These are phyloP conservation scores for Botryotinia convoluta DNA, from an alignment of 2,329 filamentous ascomycete species.

Conservation along the genomic window DNA sequence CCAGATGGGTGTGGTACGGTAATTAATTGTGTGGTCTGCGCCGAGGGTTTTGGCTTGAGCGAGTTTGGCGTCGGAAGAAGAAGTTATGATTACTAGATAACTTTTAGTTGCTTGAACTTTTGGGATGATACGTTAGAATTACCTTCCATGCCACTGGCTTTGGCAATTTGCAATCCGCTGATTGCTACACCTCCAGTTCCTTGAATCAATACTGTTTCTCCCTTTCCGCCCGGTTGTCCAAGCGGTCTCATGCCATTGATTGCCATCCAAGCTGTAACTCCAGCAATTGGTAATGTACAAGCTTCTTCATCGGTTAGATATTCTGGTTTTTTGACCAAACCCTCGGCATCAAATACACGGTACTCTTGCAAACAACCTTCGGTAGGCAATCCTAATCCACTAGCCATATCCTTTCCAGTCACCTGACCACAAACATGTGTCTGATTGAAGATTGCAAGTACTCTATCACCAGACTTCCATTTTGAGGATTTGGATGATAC, in stretches of 20 bases:
- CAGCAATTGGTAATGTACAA: conserved; percentile 58
- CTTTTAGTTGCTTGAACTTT: background rate
- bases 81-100: conserved; percentile 51
- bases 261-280: conserved; percentile 63
- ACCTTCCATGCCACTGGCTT: conserved; percentile 50
- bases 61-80: conserved; percentile 53
- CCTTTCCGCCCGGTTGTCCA: conserved; percentile 48
- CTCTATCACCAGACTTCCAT: conserved; percentile 60
- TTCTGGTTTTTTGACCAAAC: conserved; percentile 54
- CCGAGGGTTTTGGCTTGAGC: conserved; percentile 46
- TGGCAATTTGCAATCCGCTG: conserved; percentile 52
- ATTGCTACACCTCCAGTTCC: conserved; percentile 55
- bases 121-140: conserved; percentile 31
- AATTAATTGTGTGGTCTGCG: conserved; percentile 55
- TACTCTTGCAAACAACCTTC: conserved; percentile 61
- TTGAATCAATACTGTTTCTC: conserved; percentile 50
- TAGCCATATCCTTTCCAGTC: conserved; percentile 40
- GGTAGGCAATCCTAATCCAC: conserved; percentile 61
- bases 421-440: conserved; percentile 40
- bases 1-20: conserved; percentile 52
- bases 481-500: conserved; percentile 46
- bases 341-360: conserved; percentile 55
- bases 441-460: conserved; percentile 63
- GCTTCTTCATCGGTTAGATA: conserved; percentile 60
- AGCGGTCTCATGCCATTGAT: conserved; percentile 56